Base-by-base conservation (phyloP, 768 basidiomycete genomes). In the Leccinum boreale region DNA sequence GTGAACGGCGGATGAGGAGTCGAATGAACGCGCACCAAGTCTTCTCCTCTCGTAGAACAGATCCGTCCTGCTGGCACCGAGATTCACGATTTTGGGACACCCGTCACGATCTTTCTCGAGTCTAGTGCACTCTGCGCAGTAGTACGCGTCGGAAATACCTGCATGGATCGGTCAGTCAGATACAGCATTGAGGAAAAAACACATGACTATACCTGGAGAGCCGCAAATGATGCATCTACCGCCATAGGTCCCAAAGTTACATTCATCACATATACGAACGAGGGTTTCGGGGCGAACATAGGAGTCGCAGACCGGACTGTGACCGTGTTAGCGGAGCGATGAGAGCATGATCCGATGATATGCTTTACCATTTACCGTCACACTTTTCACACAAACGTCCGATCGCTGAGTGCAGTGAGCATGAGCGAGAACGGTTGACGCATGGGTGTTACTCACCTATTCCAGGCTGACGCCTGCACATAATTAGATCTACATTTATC, bases 71-170 rank as follows among this genome's bases (percentile, higher is more conserved):
- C 91, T 91, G 9, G 94, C 94, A 57, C 94, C 94, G n/a, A 97
- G 79, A 70, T 97, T 96, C 60, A 96, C 93, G 66, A 96, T 94
- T 83, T 98, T 98, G 8, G 94, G 94, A 78, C 97, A 99, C 1
- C 97, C 97, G 73, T 99, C 97, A 35, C 97, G 80, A 66, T 98
- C 95, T 70, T 98, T 98, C 72, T 99, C 97, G 51, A 98, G 77
- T 51, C 95, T 80, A n/a, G 91, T 94, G 68, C 93, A 98, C 76
- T 96, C 94, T 1, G 96, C 95, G 62, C 97, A 99, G 68, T 99
- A 99, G 74, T 98, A 98, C 3, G 97, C 97, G 71, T 99, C 97
- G 24, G 95, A 98, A 52, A 99, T 97, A 68, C 96, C 96, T 96
- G 50, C 55, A 21, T 36, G 33, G 3, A 47, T 52, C 60, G 24